Evolutionary conservation across 177 flowering plant genomes (phyloP), one percentile per base, ranked within the genome.

Genomic region (Telopea speciosissima): DNA sequence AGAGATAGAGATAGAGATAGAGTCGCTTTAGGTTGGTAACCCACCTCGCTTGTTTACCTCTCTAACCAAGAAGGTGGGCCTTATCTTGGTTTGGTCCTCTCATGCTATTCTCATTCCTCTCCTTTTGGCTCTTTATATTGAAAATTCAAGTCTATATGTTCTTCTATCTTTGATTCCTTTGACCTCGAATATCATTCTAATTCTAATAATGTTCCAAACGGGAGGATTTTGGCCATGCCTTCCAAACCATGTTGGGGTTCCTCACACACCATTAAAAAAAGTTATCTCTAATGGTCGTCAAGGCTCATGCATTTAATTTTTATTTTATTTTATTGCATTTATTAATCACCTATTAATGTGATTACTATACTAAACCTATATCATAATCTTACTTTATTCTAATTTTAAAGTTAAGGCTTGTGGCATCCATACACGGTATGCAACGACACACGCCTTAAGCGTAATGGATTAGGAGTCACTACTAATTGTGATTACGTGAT

Each of bases 81-180:
- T 28, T 5, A 28, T 5, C 17, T 63, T 63, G 28, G 22, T 26
- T 14, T 14, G 40, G 66, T 31, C 23, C 66, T 31, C 40, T 40
- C 66, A 63, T 28, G 66, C 42, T 63, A 63, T 63, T 63, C 66
- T n/a, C n/a, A n/a, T 63, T 23, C 28, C 14, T 31, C 24, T n/a
- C 66, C 64, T 62, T 44, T 63, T 63, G 31, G 66, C 36, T 25
- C 42, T 5, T 28, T 1, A n/a, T n/a, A n/a, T 44, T 3, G 28
- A 0, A 0, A 63, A 24, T 28, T 28, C 8, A 16, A 24, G 42
- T 16, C 42, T 28, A 40, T 28, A 28, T 63, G 42, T 40, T 17
- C 22, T 3, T n/a, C n/a, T n/a, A n/a, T n/a, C n/a, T n/a, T n/a
- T n/a, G n/a, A n/a, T n/a, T 63, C 28, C 66, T 63, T 13, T 63